phyloP scores from a whole-genome alignment of 2,329 filamentous ascomycete genomes.

The Sarocladium kiliense region DNA sequence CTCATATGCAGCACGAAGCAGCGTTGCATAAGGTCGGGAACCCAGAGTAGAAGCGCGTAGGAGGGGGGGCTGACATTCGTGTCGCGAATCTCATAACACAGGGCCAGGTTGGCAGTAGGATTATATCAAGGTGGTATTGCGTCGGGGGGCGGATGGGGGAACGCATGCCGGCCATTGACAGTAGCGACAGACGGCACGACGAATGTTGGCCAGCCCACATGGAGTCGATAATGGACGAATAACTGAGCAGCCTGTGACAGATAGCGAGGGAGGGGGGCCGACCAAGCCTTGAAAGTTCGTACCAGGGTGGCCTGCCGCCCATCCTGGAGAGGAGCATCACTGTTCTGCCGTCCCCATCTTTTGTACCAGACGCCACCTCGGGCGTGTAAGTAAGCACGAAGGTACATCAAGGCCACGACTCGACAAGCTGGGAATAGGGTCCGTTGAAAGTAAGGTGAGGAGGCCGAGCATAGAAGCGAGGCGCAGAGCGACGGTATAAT shows the following conservation, averaged over 20 bases:
- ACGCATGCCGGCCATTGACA: neutral
- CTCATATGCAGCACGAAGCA: slow-evolving; percentile 3
- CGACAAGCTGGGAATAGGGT: neutral
- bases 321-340: slow-evolving; percentile 7
- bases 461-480: neutral
- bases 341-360: slow-evolving; percentile 8
- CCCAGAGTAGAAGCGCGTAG: slow-evolving; percentile 6
- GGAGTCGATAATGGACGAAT: slow-evolving; percentile 8
- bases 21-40: neutral
- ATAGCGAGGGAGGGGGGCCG: slow-evolving; percentile 2
- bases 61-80: neutral
- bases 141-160: slow-evolving; percentile 3
- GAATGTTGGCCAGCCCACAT: slow-evolving; percentile 9
- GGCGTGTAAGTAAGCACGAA: slow-evolving; percentile 5
- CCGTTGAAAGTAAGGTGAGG: neutral
- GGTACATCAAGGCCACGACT: neutral
- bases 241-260: slow-evolving; percentile 2
- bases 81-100: slow-evolving; percentile 8
- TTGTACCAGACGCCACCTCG: neutral
- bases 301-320: slow-evolving; percentile 7
- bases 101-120: neutral
- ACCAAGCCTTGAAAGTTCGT: neutral
- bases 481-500: neutral
- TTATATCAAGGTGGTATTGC: slow-evolving; percentile 7
- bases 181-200: slow-evolving; percentile 5